Evolutionary conservation across 192 early-diverging fungal genomes (phyloP).

Genomic region (Gonapodya prolifera): DNA sequence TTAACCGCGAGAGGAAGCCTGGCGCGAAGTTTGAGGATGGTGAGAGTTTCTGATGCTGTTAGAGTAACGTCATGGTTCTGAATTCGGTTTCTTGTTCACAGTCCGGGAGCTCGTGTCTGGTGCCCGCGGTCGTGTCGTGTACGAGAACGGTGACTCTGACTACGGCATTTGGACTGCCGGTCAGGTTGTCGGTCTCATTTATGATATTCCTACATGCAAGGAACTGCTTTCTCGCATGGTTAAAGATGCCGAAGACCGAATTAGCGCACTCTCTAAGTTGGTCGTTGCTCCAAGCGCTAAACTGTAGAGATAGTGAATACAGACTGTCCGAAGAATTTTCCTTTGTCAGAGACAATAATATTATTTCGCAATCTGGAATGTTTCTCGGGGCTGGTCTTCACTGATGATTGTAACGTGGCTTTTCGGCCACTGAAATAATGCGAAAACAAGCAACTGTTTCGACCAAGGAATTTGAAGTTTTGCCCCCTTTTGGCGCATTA

Average conservation of each 20-base stretch:
- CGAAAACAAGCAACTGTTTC: no score
- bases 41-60: neutral
- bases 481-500: no score
- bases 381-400: no score
- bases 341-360: no score
- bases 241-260: conserved; percentile 24
- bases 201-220: conserved; percentile 66
- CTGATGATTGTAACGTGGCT: no score
- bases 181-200: conserved; percentile 56
- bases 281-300: neutral
- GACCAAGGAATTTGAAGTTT: no score
- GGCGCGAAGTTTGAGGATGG: conserved; percentile 51
- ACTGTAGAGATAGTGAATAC: neutral
- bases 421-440: no score
- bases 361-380: no score
- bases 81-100: neutral
- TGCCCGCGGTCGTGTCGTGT: conserved; percentile 39
- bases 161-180: conserved; percentile 53
- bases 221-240: conserved; percentile 46
- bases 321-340: neutral
- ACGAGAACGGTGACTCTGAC: conserved; percentile 38
- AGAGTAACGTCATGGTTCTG: neutral
- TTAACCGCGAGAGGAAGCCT: conserved; percentile 48
- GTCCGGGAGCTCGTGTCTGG: conserved; percentile 57
- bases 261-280: neutral